Conservation (phyloP, 805 yeast species). For the Cyberlindnera galapagoensis region DNA sequence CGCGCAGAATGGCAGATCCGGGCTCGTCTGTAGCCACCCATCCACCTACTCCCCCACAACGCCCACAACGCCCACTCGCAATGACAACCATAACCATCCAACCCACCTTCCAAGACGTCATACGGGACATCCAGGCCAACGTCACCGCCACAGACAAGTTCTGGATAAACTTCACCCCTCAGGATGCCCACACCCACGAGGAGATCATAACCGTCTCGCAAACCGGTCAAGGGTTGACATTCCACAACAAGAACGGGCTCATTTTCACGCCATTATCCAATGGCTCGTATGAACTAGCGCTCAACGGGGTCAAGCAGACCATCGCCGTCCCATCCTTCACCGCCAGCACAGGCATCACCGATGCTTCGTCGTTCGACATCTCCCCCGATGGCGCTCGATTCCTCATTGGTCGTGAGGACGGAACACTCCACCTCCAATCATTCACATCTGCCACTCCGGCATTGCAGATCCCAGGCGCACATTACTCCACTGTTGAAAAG, state of each 20-base stretch:
- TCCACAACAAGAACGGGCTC: conserved; percentile 13
- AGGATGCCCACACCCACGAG: conserved; percentile 22
- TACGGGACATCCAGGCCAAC: conserved; percentile 30
- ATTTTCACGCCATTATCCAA: conserved; percentile 5
- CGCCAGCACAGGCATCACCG: conserved; percentile 1
- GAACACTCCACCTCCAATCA: conserved; percentile 24
- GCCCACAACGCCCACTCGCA: too few relatives aligned
- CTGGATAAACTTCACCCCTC: conserved; percentile 33
- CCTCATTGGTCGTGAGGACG: conserved; percentile 30
- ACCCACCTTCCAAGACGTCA: conserved; percentile 37
- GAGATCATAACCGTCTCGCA: conserved; percentile 23
- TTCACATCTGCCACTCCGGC: neutral
- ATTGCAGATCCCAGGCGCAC: conserved; percentile 35
- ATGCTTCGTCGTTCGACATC: conserved; percentile 28
- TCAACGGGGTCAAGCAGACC: conserved; percentile 10
- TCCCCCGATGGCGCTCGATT: conserved; percentile 24
- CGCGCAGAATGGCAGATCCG: too few relatives aligned
- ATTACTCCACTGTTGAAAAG: conserved; percentile 39
- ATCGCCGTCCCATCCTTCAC: conserved; percentile 10
- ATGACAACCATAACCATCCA: conserved; percentile 30
- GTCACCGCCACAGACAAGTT: conserved; percentile 27
- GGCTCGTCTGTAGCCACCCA: too few relatives aligned
- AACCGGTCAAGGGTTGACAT: conserved; percentile 10
- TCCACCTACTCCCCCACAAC: too few relatives aligned
- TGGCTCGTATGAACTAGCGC: neutral